These are phyloP conservation scores for Magnusiomyces ingens DNA, from an alignment of 1,139 yeast species.

Conservation along the genomic window DNA sequence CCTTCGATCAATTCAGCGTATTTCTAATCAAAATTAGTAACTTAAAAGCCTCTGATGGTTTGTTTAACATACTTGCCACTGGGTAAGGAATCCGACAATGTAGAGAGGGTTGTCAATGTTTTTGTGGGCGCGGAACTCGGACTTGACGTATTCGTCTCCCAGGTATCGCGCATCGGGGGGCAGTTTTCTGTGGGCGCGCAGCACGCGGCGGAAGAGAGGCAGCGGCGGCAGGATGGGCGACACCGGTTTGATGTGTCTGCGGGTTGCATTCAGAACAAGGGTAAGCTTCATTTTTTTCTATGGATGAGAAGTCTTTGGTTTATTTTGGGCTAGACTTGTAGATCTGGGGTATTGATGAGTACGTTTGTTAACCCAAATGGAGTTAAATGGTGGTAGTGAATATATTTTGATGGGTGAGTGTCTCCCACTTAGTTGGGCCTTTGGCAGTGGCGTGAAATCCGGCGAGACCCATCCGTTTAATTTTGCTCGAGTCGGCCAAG, in stretches of 20 bases:
- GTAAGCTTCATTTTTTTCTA: constrained; percentile 45
- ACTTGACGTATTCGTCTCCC: constrained; percentile 85
- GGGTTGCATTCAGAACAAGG: constrained; percentile 42
- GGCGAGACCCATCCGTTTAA: no score
- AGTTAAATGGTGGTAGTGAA: no score
- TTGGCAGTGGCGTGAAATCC: no score
- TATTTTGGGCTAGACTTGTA: no score
- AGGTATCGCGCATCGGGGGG: constrained; percentile 55
- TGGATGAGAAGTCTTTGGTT: background rate
- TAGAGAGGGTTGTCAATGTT: constrained; percentile 81
- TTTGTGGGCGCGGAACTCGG: constrained; percentile 85
- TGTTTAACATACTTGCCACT: constrained; percentile 57
- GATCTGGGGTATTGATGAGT: no score
- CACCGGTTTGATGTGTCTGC: constrained; percentile 50
- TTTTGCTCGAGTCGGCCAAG: no score
- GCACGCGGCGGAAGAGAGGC: constrained; percentile 62
- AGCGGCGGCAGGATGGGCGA: constrained; percentile 75
- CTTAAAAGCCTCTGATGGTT: background rate
- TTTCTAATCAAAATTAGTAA: constrained; percentile 33
- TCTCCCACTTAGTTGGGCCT: no score
- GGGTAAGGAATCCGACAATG: constrained; percentile 84
- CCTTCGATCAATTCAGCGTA: constrained; percentile 67
- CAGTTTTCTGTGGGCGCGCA: constrained; percentile 68
- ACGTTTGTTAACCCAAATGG: no score
- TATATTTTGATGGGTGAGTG: no score